Evolutionary conservation across 2,329 filamentous ascomycete genomes (phyloP), one percentile per base, ranked within the genome.

Genomic region (Paraphoma chrysanthemicola): DNA sequence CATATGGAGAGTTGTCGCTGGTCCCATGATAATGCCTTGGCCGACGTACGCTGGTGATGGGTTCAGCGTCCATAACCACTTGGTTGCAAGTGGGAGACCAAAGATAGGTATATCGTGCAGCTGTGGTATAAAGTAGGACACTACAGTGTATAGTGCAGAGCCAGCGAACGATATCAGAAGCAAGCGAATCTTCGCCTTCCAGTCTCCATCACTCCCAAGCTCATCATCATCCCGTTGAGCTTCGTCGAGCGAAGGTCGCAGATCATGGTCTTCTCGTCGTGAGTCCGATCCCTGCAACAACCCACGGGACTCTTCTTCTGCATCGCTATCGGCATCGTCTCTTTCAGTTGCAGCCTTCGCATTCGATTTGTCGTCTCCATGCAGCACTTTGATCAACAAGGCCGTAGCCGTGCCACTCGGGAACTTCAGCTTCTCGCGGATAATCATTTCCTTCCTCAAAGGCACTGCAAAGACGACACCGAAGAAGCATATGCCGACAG

Each of bases 21-120:
- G 91, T 0, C 95, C 95, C 95, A 99, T 99, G 70, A 99, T 98
- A 60, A 99, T 96, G 10, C 95, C 95, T 78, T 99, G 95, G 0
- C 95, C 95, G 28, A 98, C 88, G 74, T 99, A 99, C 2, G 95
- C 95, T n/a, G 96, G 89, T 44, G 93, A 97, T 0, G 95, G 95
- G 65, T 99, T 99, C 6, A 99, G 81, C 0, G 92, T 95, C 95
- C 95, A 99, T 1, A 97, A 85, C 94, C 94, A 99, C 1, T 86
- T 86, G 1, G 85, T 79, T 0, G 93, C 93, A 6, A 96, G 85
- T 1, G 85, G 78, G 0, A 84, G 79, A 0, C 95, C 95, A 64
- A 98, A 91, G 28, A 99, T 81, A 0, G 95, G 95, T n/a, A 99
- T 81, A 63, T 91, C 90, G 53, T 93, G 89, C 17, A 98, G 78